Base-by-base conservation (phyloP, 208 protist species). In the Wallacemonas collosoma region DNA sequence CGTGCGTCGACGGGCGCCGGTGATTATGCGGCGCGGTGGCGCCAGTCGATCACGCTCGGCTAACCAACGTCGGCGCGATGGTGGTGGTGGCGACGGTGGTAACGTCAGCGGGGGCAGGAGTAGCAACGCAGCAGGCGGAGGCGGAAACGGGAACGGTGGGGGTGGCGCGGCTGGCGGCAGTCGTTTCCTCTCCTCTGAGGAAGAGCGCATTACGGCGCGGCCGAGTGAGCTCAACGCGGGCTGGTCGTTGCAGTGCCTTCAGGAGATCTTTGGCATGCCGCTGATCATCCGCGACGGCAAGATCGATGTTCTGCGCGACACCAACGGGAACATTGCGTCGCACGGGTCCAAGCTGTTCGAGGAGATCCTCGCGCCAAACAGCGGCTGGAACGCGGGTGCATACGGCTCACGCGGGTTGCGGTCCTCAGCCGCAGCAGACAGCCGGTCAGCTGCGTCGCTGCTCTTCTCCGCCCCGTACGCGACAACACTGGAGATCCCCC, bases 161-260 rank as follows among this genome's bases (percentile, higher is more conserved):
- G 45, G 71, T 3, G 54, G 14, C 17, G 36, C 71, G 45, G 2
- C 54, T 41, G 56, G 56, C 36, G 43, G 68, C 60, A 39, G 47
- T 63, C 17, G 74, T 15, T n/a, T 72, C 58, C 26, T 56, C 12
- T 71, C 70, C 51, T 55, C 75, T 11, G 76, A 87, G 8, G 78
- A 84, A 35, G 77, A 87, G 41, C 73, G 70, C 47, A 81, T 82
- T 48, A 67, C 73, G 11, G 70, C 82, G 0, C 72, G 71, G 2
- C 66, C 73, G 9, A 55, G 75, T n/a, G 73, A 83, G 17, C 68
- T 87, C 41, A 81, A 73, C 54, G 78, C 82, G 0, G 82, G 76
- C n/a, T 87, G 79, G 77, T 77, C 82, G 60, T 73, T 82, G 68
- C 82, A 87, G 70, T 84, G 79, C 48, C 65, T 87, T 56, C 75